These are phyloP conservation scores for Verticillium isaacii DNA, from an alignment of 2,329 filamentous ascomycete species.

Conservation along the genomic window DNA sequence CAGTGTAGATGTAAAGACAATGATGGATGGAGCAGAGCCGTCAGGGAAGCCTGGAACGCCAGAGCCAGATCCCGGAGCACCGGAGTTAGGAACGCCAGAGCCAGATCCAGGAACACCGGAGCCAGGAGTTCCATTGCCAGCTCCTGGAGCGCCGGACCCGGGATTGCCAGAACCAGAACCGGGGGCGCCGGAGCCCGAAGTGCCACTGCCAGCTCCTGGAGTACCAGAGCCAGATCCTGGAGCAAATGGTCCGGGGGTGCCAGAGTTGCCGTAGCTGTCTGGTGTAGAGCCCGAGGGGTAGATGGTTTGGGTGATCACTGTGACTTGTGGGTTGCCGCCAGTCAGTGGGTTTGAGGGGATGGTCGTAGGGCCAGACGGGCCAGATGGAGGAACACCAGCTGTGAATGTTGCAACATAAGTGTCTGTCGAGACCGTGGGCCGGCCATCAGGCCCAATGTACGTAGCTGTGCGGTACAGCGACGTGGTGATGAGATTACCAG, in stretches of 20 bases:
- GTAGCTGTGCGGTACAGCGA: constrained; percentile 21
- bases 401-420: constrained; percentile 21
- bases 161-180: neutral
- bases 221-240: neutral
- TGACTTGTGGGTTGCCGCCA: neutral
- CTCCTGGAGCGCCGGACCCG: neutral
- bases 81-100: too few species aligned
- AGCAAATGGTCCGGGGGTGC: neutral
- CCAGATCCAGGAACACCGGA: too few species aligned
- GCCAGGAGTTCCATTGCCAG: neutral
- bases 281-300: neutral
- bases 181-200: neutral
- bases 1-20: neutral
- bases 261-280: neutral
- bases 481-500: constrained; percentile 13
- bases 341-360: neutral
- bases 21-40: neutral
- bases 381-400: constrained; percentile 4
- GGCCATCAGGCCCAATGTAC: constrained; percentile 19
- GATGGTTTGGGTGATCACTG: constrained; percentile 2
- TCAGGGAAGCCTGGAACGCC: neutral
- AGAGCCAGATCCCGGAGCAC: neutral
- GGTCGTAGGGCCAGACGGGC: neutral
- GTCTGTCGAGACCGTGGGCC: constrained; percentile 21
- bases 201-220: neutral